These are phyloP conservation scores for Candida nemodendra DNA, from an alignment of 805 yeast genomes.

Conservation along the genomic window DNA sequence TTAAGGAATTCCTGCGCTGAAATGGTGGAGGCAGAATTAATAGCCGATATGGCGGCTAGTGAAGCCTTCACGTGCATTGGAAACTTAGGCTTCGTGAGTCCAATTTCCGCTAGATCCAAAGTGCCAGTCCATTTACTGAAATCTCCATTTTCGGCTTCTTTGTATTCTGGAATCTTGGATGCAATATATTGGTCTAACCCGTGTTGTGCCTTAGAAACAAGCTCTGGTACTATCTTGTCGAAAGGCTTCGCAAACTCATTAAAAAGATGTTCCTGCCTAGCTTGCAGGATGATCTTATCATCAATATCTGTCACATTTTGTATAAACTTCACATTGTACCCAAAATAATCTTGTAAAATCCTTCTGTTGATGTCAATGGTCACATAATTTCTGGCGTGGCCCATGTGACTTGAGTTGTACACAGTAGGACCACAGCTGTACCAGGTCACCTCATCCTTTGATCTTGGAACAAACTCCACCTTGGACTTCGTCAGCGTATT, in stretches of 20 bases:
- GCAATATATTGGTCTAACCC: conserved; percentile 51
- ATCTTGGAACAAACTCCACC: conserved; percentile 70
- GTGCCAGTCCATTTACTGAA: conserved; percentile 52
- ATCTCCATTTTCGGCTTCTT: conserved; percentile 27
- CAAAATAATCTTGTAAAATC: conserved; percentile 85
- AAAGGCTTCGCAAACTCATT: conserved; percentile 49
- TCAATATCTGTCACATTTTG: conserved; percentile 99
- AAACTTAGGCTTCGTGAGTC: conserved; percentile 70
- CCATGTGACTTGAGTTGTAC: conserved; percentile 95
- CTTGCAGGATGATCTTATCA: conserved; percentile 93
- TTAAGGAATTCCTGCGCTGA: conserved; percentile 42
- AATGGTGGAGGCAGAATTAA: conserved; percentile 26
- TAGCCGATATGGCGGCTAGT: conserved; percentile 46
- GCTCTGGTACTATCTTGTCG: conserved; percentile 32
- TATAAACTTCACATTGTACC: conserved; percentile 81
- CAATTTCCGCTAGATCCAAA: conserved; percentile 49
- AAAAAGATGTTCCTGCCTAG: conserved; percentile 83
- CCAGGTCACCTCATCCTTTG: conserved; percentile 75
- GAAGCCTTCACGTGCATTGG: conserved; percentile 80
- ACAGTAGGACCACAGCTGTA: conserved; percentile 99
- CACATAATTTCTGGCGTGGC: conserved; percentile 97
- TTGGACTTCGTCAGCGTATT: conserved; percentile 83
- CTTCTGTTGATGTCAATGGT: conserved; percentile 92
- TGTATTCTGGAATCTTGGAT: conserved; percentile 52
- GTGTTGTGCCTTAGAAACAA: conserved; percentile 38